These are phyloP conservation scores for Hypocrella siamensis DNA, from an alignment of 2,329 filamentous ascomycete species.

Conservation along the genomic window DNA sequence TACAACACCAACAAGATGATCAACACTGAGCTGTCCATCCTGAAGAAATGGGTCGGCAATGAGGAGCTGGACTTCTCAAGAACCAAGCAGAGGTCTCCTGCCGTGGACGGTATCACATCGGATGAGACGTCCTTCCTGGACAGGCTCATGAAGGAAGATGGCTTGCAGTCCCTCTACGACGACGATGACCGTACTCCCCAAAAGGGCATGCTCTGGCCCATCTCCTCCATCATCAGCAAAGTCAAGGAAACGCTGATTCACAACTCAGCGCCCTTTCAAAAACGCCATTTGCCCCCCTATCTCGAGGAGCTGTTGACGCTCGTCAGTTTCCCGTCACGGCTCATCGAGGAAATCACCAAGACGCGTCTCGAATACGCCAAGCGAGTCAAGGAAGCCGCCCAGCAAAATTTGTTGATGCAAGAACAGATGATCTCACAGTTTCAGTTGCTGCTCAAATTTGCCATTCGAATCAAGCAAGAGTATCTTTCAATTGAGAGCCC, in stretches of 20 bases:
- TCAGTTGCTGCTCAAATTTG: slow-evolving; percentile 79
- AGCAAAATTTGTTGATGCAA: slow-evolving; percentile 84
- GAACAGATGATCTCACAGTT: slow-evolving; percentile 98
- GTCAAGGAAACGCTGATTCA: slow-evolving; percentile 82
- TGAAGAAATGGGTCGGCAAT: slow-evolving; percentile 96
- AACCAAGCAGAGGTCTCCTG: slow-evolving; percentile 50
- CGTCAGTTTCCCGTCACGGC: slow-evolving; percentile 90
- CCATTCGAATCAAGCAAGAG: slow-evolving; percentile 81
- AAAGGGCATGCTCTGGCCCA: slow-evolving; percentile 68
- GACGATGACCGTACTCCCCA: slow-evolving; percentile 32
- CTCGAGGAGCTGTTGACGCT: slow-evolving; percentile 91
- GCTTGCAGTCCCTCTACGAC: slow-evolving; percentile 78
- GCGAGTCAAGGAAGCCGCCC: slow-evolving; percentile 88
- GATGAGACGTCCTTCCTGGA: slow-evolving; percentile 93
- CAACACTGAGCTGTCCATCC: slow-evolving; percentile 79
- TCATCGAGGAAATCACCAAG: slow-evolving; percentile 93
- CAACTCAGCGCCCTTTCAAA: slow-evolving; percentile 71
- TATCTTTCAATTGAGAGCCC: slow-evolving; percentile 73
- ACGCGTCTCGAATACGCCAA: slow-evolving; percentile 82
- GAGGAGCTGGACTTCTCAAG: slow-evolving; percentile 83
- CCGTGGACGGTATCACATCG: slow-evolving; percentile 49
- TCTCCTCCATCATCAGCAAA: slow-evolving; percentile 79
- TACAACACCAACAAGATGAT: slow-evolving; percentile 94
- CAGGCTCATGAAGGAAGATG: slow-evolving; percentile 87
- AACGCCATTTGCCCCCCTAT: slow-evolving; percentile 84